Evolutionary conservation across 129 eudicot genomes (phyloP).

Genomic region (sunflower (Helianthus annuus)): HanXRQr2.0-SUNRISE NC_035446.2:134605887-134606386

Average conservation of each 20-base stretch:
- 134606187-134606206: slow-evolving; percentile 1
- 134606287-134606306: slow-evolving; percentile 95
- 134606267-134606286: slow-evolving; percentile 98
- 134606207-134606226: not conserved
- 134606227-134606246: no score
- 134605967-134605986: slow-evolving; percentile 92
- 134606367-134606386: slow-evolving; percentile 77
- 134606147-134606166: slow-evolving; percentile 93
- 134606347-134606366: slow-evolving; percentile 77
- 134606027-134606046: slow-evolving; percentile 10
- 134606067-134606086: slow-evolving; percentile 94
- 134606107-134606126: slow-evolving; percentile 87
- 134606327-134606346: slow-evolving; percentile 78
- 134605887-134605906: slow-evolving; percentile 5
- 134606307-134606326: slow-evolving; percentile 95
- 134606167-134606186: slow-evolving; percentile 16
- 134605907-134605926: slow-evolving; percentile 88
- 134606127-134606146: slow-evolving; percentile 91
- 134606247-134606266: slow-evolving; percentile 45
- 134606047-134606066: slow-evolving; percentile 14
- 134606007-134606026: not conserved
- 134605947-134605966: slow-evolving; percentile 95
- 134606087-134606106: slow-evolving; percentile 90
- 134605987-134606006: slow-evolving; percentile 71
- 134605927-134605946: slow-evolving; percentile 97